These are phyloP conservation scores for Bryopsis sp. DNA, from an alignment of 139 green algal species.

Conservation along the genomic window DNA sequence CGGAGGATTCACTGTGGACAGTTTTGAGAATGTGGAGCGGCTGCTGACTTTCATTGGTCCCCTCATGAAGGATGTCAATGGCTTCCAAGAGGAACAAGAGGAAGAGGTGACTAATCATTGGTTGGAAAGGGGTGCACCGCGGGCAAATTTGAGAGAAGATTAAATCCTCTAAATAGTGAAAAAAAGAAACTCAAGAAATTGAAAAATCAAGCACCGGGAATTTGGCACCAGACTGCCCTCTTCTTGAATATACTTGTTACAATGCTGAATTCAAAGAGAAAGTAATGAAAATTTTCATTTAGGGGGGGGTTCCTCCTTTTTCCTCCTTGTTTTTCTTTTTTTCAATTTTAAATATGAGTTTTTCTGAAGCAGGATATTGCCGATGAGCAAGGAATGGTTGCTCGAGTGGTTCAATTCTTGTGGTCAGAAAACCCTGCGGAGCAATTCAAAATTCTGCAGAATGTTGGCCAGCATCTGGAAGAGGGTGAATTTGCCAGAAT, in stretches of 20 bases:
- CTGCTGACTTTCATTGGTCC: constrained; percentile 17
- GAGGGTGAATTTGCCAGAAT: constrained; percentile 58
- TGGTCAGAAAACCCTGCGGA: constrained; percentile 32
- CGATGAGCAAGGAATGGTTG: constrained; percentile 79
- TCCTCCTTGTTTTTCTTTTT: background rate
- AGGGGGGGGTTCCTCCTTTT: background rate
- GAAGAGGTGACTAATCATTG: too few relatives aligned
- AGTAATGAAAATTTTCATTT: too few relatives aligned
- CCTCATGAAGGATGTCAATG: constrained; percentile 16
- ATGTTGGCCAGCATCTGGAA: constrained; percentile 40
- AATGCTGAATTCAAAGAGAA: too few relatives aligned
- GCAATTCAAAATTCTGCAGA: constrained; percentile 61
- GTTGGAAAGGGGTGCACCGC: too few relatives aligned
- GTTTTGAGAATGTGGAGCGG: constrained; percentile 16
- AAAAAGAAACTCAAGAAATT: constrained; percentile 2
- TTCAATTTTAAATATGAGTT: background rate
- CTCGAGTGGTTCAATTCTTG: constrained; percentile 80
- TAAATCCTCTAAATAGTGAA: too few relatives aligned
- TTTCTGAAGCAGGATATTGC: constrained; percentile 38
- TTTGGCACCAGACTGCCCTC: too few relatives aligned
- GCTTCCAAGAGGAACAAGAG: background rate
- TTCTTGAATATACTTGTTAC: too few relatives aligned
- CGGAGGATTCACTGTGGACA: constrained; percentile 16
- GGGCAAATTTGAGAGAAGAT: too few relatives aligned
- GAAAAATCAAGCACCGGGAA: too few relatives aligned